Evolutionary conservation across 2,329 filamentous ascomycete species (phyloP), one percentile per base, ranked within the genome.

Genomic region (Pyrenochaeta sp.): DNA sequence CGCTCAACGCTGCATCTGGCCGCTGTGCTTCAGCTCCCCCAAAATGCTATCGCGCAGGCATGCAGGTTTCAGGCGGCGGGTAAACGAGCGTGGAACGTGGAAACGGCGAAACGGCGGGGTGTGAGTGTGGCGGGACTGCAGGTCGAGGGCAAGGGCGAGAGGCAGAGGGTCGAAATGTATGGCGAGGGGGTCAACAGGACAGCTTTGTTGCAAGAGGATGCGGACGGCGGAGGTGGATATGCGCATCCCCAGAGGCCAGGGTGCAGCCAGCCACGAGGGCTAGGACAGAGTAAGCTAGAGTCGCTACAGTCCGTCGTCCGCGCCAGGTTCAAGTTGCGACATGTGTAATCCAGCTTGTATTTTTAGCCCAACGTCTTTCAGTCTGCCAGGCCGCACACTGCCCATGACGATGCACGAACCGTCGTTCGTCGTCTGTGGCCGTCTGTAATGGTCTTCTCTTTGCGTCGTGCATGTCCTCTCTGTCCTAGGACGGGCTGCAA

Each of bases 1-100:
- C 52, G 36, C 48, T 58, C 55, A 60, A 51, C 23, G 53, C 53
- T 55, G 60, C 65, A 65, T 67, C 58, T 53, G 61, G 58, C 32
- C 58, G 57, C 44, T 38, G 42, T 47, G 43, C 42, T 60, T 61
- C 55, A 64, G 65, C 56, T 61, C 46, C 30, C 35, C 22, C 36
- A 57, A 24, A 38, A 44, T 39, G 56, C 51, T 53, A 55, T 55
- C 36, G 53, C 51, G 53, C 48, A 49, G 40, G 42, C 55, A 60
- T 60, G 35, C 23, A 52, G 49, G 35, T 36, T 19, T 26, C 35
- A 20, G 37, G 41, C 15, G 32, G 29, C 24, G 20, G 31, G 20
- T 14, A 38, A 43, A 47, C 44, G 48, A 41, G 49, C 32, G 53
- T 44, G 27, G 36, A 13, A 22, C n/a, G 41, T 35, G 44, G 24